These are phyloP conservation scores for Blastocladiella emersonii DNA, from an alignment of 371 early-diverging fungal genomes.

Conservation along the genomic window DNA sequence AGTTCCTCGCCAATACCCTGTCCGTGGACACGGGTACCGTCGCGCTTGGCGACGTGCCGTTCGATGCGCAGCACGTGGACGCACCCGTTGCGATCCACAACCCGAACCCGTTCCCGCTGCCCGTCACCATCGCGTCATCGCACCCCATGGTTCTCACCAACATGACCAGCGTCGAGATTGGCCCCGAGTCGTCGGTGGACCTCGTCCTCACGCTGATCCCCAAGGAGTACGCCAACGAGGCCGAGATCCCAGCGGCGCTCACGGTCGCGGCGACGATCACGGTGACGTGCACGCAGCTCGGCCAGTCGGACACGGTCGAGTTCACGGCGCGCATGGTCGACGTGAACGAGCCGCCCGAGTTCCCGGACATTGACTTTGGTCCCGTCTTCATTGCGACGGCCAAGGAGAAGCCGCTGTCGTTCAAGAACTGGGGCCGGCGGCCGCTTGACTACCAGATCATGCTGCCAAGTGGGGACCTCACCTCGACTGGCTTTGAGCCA, in stretches of 20 bases:
- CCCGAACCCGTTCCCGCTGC: neutral
- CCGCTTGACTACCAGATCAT: slow-evolving; percentile 5
- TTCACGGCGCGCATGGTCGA: neutral
- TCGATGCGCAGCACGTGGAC: too few species aligned
- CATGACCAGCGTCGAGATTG: neutral
- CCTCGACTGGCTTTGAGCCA: too few species aligned
- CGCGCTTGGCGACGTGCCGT: too few species aligned
- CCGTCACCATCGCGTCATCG: neutral
- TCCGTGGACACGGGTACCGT: too few species aligned
- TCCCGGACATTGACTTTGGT: slow-evolving; percentile 1
- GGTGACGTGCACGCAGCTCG: neutral
- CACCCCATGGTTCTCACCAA: neutral
- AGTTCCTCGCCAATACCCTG: too few species aligned
- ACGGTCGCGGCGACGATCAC: neutral
- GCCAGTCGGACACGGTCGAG: neutral
- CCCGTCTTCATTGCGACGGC: neutral
- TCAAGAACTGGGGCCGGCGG: slow-evolving; percentile 7
- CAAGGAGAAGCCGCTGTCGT: neutral
- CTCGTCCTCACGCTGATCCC: neutral
- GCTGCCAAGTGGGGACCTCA: neutral
- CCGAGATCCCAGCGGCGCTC: neutral
- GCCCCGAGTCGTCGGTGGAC: neutral
- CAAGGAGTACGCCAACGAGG: neutral
- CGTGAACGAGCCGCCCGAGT: neutral
- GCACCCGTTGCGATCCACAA: neutral